Conservation (phyloP, 352 stramenopile genomes). For the Globisporangium recalcitrans region DNA sequence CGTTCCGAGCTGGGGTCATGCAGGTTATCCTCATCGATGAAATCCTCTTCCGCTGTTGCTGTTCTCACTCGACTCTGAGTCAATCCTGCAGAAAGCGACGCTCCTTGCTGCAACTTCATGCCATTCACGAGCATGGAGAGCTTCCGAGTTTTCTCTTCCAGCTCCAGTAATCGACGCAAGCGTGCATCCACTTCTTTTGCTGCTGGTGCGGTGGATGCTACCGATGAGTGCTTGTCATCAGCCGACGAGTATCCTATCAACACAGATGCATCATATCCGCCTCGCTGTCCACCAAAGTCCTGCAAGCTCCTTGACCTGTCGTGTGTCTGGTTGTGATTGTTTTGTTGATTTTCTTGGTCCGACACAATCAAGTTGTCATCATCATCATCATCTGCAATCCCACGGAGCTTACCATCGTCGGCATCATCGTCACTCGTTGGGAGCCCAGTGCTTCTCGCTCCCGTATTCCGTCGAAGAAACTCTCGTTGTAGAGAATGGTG, state of each 20-base stretch:
- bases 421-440: neutral
- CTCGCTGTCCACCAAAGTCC: neutral
- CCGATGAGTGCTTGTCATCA: neutral
- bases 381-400: neutral
- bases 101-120: slow-evolving; percentile 2
- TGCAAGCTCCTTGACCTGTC: neutral
- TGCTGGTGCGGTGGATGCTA: neutral
- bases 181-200: neutral
- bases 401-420: neutral
- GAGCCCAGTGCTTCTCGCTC: neutral
- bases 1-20: too few species aligned
- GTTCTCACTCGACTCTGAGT: too few species aligned
- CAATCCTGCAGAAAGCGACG: too few species aligned
- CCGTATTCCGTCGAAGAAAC: neutral
- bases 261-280: slow-evolving; percentile 8
- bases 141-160: slow-evolving; percentile 12
- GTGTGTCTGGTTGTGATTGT: neutral
- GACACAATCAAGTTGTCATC: neutral
- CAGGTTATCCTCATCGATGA: neutral
- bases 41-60: too few species aligned
- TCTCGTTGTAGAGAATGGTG: neutral
- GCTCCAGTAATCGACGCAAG: slow-evolving; percentile 6
- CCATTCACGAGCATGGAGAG: slow-evolving; percentile 11
- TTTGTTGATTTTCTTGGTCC: slow-evolving; percentile 14
- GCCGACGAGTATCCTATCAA: neutral